A percentile compares a stretch with the other conserved stretches of the same genome.
phyloP scores from a whole-genome alignment of 331 rosid genomes.

The Erythrophleum ivorense region DNA sequence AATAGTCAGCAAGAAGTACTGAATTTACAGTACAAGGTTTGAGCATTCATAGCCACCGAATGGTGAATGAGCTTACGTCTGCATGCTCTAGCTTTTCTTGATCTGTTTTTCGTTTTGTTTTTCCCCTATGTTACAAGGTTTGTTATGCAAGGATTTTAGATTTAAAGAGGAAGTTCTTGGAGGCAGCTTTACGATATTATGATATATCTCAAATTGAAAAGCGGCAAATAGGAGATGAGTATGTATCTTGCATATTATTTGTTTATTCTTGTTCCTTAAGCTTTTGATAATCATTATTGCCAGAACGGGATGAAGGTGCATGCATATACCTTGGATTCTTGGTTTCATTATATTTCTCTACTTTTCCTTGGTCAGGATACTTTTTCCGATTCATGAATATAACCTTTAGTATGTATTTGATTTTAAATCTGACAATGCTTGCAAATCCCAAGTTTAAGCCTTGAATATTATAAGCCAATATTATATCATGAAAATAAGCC shows the following conservation, averaged over 20 bases:
- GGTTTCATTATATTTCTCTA: neutral
- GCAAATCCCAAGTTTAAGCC: conserved; percentile 1
- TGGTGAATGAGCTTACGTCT: conserved; percentile 35
- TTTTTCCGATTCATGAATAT: conserved; percentile 14
- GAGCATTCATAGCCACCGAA: conserved; percentile 46
- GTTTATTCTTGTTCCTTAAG: neutral
- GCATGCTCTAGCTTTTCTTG: conserved; percentile 27
- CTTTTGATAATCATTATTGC: neutral
- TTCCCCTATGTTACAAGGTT: conserved; percentile 56
- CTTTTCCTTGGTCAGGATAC: neutral
- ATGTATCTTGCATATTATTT: conserved; percentile 46
- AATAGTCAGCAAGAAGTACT: conserved; percentile 86
- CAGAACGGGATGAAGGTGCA: neutral
- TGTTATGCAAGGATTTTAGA: conserved; percentile 96
- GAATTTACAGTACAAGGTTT: conserved; percentile 91
- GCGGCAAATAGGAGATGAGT: conserved; percentile 96
- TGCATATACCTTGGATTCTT: neutral
- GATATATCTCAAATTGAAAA: conserved; percentile 97
- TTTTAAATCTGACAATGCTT: neutral
- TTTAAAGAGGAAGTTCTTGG: conserved; percentile 95
- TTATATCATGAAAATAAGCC: neutral
- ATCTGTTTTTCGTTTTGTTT: conserved; percentile 17
- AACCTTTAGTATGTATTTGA: conserved; percentile 2
- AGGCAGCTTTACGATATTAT: conserved; percentile 94
- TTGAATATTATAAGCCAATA: neutral